These are phyloP conservation scores for Pulveroboletus sp. DNA, from an alignment of 768 basidiomycete genomes.

Conservation along the genomic window DNA sequence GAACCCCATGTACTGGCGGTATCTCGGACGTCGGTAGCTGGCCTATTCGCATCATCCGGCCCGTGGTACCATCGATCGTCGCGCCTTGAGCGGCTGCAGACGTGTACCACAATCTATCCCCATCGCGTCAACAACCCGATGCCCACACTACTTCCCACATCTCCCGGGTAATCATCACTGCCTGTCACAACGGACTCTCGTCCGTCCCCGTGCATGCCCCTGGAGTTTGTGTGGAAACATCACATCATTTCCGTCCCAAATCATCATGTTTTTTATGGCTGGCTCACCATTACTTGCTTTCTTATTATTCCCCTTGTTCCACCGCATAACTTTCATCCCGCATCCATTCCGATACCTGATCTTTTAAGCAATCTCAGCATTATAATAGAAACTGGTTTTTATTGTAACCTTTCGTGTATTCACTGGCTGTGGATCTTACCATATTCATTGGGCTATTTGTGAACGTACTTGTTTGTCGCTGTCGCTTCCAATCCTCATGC, in stretches of 20 bases:
- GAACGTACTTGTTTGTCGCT: too few species aligned
- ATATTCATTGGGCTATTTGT: slow-evolving; percentile 20
- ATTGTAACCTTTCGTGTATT: slow-evolving; percentile 27
- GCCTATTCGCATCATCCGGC: not conserved
- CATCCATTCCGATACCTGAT: slow-evolving; percentile 25
- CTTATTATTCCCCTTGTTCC: not conserved
- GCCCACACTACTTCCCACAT: slow-evolving; percentile 7
- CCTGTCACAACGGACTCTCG: slow-evolving; percentile 7
- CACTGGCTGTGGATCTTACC: slow-evolving; percentile 18
- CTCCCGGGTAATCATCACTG: slow-evolving; percentile 1
- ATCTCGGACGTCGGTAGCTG: slow-evolving; percentile 42
- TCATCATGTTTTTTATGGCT: slow-evolving; percentile 12
- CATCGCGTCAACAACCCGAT: slow-evolving; percentile 3
- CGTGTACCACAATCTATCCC: slow-evolving; percentile 1
- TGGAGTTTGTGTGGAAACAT: slow-evolving; percentile 3
- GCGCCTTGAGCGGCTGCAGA: slow-evolving; percentile 1
- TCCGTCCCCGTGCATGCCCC: slow-evolving; percentile 2
- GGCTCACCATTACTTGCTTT: slow-evolving; percentile 12
- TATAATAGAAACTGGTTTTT: slow-evolving; percentile 25
- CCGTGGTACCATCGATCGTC: slow-evolving; percentile 7
- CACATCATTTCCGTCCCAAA: slow-evolving; percentile 5
- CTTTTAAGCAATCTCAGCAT: slow-evolving; percentile 21
- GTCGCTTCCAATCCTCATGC: too few species aligned
- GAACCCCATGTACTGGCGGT: slow-evolving; percentile 44
- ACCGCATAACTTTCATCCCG: slow-evolving; percentile 9